Conservation (phyloP, 1,284 basidiomycete genomes). For the Rhodotorula mucilaginosa region DNA sequence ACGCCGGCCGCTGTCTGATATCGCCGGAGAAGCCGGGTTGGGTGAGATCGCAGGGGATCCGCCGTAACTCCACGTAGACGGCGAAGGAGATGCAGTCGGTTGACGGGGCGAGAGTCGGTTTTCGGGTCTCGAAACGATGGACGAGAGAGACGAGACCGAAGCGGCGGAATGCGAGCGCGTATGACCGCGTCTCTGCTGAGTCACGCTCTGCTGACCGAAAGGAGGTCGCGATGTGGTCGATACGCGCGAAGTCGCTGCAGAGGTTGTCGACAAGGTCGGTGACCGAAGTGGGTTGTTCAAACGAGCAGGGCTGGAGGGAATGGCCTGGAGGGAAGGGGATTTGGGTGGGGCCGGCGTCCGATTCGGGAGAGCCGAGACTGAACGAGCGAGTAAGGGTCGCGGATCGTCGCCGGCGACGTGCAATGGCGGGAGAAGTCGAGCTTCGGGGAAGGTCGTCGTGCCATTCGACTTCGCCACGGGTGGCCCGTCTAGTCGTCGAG, state of each 20-base stretch:
- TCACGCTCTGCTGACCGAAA: background rate
- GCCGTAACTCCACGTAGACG: background rate
- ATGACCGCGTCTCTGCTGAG: background rate
- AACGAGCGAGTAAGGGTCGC: too few species aligned
- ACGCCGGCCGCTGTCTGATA: background rate
- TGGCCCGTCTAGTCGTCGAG: background rate
- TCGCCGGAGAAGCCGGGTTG: background rate
- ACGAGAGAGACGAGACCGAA: constrained; percentile 17
- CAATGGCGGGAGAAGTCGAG: constrained; percentile 6
- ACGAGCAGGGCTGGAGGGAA: background rate
- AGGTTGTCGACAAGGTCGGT: constrained; percentile 11
- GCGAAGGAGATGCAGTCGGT: background rate
- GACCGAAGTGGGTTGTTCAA: constrained; percentile 1
- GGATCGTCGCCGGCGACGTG: background rate
- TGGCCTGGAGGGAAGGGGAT: constrained; percentile 1
- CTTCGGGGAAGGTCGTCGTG: background rate
- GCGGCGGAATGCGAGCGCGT: constrained; percentile 12
- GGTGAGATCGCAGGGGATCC: background rate
- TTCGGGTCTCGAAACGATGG: background rate
- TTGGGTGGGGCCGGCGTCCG: background rate
- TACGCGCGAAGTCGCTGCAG: background rate
- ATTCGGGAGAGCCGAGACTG: background rate
- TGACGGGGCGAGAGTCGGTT: background rate
- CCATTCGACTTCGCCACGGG: constrained; percentile 5
- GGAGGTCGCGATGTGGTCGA: background rate